Evolutionary conservation across 1,284 basidiomycete genomes (phyloP).

Genomic region (Pseudozyma thailandica): DNA sequence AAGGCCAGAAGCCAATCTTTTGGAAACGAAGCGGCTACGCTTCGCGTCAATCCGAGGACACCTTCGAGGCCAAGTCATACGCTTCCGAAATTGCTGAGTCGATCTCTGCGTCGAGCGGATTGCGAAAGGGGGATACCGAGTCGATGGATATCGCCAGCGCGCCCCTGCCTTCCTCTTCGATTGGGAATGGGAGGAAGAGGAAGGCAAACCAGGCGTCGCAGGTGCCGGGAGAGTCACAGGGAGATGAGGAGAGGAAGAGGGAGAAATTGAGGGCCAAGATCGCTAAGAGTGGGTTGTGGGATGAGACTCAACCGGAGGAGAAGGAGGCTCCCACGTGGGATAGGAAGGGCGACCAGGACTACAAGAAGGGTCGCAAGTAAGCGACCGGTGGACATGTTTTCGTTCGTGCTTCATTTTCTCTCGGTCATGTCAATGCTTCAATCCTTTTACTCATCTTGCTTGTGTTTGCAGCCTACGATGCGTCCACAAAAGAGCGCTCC

Average conservation of each 20-base stretch:
- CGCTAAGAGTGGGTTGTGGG: conserved; percentile 53
- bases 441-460: too few relatives aligned
- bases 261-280: conserved; percentile 38
- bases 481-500: too few relatives aligned
- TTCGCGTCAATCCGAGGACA: conserved; percentile 26
- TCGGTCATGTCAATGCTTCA: too few relatives aligned
- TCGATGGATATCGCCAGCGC: conserved; percentile 41
- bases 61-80: conserved; percentile 7
- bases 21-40: conserved; percentile 65
- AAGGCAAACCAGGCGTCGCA: conserved; percentile 21
- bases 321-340: conserved; percentile 60
- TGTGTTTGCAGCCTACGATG: too few relatives aligned
- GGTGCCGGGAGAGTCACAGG: conserved; percentile 13
- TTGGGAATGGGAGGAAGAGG: conserved; percentile 27
- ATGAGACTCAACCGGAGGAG: conserved; percentile 63
- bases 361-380: conserved; percentile 45
- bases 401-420: background rate
- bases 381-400: too few relatives aligned
- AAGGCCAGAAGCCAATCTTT: conserved; percentile 66
- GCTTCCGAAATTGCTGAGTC: conserved; percentile 1
- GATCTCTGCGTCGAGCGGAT: conserved; percentile 4
- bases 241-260: conserved; percentile 28
- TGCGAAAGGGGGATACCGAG: conserved; percentile 14
- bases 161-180: conserved; percentile 24
- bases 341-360: conserved; percentile 56